Percentiles rank a stretch among this genome's conserved stretches.
phyloP scores from a whole-genome alignment of 768 basidiomycete genomes.

The Cystofilobasidium ferigula region DNA sequence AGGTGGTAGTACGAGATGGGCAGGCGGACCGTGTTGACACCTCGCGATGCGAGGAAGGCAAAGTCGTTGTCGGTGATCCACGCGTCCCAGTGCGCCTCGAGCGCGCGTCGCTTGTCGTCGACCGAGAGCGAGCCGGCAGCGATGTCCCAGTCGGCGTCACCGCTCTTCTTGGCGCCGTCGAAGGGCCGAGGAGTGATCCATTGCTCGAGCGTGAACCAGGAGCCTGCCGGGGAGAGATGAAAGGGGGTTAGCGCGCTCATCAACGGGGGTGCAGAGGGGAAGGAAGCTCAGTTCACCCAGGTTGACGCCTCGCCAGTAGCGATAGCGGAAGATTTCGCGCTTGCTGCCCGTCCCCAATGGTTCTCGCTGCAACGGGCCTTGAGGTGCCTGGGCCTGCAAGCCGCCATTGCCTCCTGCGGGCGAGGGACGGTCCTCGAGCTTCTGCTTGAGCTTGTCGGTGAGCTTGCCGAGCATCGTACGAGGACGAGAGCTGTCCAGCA shows the following conservation, averaged over 20 bases:
- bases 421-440: neutral
- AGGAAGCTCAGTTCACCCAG: conserved; percentile 54
- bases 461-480: conserved; percentile 24
- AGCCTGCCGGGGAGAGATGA: conserved; percentile 42
- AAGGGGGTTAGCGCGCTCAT: neutral
- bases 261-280: neutral
- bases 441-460: conserved; percentile 29
- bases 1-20: conserved; percentile 70
- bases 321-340: conserved; percentile 49
- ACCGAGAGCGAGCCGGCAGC: neutral
- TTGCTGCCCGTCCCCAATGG: conserved; percentile 16
- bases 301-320: conserved; percentile 71
- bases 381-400: conserved; percentile 3
- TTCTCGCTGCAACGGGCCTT: conserved; percentile 9
- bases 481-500: no score
- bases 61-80: conserved; percentile 81
- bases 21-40: conserved; percentile 53
- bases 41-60: conserved; percentile 48
- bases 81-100: conserved; percentile 64
- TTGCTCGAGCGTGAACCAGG: conserved; percentile 66
- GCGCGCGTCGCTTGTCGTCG: conserved; percentile 30
- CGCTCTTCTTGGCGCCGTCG: conserved; percentile 47
- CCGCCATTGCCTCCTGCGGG: conserved; percentile 6
- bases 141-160: neutral
- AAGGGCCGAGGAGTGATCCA: conserved; percentile 62